A percentile compares a stretch with the other conserved stretches of the same genome.
Evolutionary conservation across 2,329 filamentous ascomycete species (phyloP).

Genomic region (Fusarium chlamydosporum): DNA sequence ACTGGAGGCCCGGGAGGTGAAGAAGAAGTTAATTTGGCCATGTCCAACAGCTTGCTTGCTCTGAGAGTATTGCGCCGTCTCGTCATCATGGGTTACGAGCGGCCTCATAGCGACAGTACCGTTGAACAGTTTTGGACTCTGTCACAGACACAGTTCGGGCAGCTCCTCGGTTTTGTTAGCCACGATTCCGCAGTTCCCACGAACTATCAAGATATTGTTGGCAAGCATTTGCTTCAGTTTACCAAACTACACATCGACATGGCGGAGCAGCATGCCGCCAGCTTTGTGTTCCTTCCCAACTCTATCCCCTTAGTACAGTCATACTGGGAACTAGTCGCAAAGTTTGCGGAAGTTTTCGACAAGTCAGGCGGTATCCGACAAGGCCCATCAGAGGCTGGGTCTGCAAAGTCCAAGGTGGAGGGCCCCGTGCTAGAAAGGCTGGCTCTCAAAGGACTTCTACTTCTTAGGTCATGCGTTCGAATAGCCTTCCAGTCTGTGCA

Average conservation of each 20-base stretch:
- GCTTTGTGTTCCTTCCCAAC: conserved; percentile 85
- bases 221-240: conserved; percentile 89
- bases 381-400: conserved; percentile 55
- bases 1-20: conserved; percentile 70
- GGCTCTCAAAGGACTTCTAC: conserved; percentile 83
- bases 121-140: conserved; percentile 86
- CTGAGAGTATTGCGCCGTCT: conserved; percentile 86
- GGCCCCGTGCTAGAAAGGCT: conserved; percentile 81
- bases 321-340: conserved; percentile 87
- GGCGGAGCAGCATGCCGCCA: conserved; percentile 81
- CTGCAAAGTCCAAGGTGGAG: conserved; percentile 66
- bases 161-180: conserved; percentile 76
- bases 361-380: conserved; percentile 70
- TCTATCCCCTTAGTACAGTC: conserved; percentile 81
- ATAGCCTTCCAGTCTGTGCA: conserved; percentile 86
- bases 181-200: conserved; percentile 68
- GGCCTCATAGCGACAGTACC: conserved; percentile 82
- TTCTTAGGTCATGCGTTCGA: conserved; percentile 85
- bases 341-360: conserved; percentile 81
- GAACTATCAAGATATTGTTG: conserved; percentile 73
- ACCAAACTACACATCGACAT: conserved; percentile 93
- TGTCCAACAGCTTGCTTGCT: conserved; percentile 82
- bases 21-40: conserved; percentile 70
- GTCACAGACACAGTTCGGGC: conserved; percentile 82
- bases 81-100: conserved; percentile 84